phyloP scores from a whole-genome alignment of 1,284 basidiomycete species.

The Pseudozyma hubeiensis region DNA sequence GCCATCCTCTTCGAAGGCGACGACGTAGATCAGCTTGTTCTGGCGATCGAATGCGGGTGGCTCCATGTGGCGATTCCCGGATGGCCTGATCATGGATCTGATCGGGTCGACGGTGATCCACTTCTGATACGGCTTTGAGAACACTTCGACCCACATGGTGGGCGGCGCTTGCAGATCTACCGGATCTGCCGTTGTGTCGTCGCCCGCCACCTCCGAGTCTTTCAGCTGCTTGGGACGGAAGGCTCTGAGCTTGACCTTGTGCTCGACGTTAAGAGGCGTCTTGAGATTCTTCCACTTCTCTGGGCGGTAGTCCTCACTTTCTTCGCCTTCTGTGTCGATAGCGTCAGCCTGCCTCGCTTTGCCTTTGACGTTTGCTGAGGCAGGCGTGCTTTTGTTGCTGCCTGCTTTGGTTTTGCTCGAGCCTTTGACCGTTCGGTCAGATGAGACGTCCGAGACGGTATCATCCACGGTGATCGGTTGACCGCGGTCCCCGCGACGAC shows the following conservation, averaged over 20 bases:
- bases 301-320: constrained; percentile 39
- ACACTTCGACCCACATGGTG: constrained; percentile 97
- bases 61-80: constrained; percentile 75
- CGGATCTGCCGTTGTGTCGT: constrained; percentile 63
- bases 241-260: constrained; percentile 49
- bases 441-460: constrained; percentile 25
- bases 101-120: constrained; percentile 96
- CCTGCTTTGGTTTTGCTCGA: background rate
- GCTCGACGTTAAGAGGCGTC: constrained; percentile 50
- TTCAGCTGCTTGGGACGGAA: constrained; percentile 52
- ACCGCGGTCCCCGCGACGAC: constrained; percentile 14
- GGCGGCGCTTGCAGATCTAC: constrained; percentile 74
- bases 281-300: constrained; percentile 53
- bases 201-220: constrained; percentile 44
- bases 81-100: constrained; percentile 70
- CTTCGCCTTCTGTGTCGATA: constrained; percentile 9
- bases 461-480: constrained; percentile 27
- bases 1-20: constrained; percentile 88
- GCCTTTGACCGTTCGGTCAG: constrained; percentile 2
- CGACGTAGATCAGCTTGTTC: constrained; percentile 91
- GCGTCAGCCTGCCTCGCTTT: constrained; percentile 29
- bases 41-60: constrained; percentile 76
- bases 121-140: constrained; percentile 86
- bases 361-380: constrained; percentile 22
- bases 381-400: background rate